phyloP scores from a whole-genome alignment of 2,329 filamentous ascomycete genomes.

The Clarireedia sp. region DNA sequence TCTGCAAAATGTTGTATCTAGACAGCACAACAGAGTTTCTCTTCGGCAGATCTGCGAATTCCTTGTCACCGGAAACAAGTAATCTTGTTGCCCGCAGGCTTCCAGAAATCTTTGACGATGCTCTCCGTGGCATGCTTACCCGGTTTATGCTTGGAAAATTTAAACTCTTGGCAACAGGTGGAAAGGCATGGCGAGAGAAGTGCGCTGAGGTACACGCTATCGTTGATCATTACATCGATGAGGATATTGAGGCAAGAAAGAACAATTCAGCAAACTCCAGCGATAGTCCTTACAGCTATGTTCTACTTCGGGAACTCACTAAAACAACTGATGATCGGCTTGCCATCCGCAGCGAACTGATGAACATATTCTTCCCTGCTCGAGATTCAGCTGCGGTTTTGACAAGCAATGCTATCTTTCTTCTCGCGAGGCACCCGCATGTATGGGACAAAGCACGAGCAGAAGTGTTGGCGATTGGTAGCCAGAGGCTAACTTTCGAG shows the following conservation, averaged over 20 bases:
- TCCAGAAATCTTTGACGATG: slow-evolving; percentile 4
- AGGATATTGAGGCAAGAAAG: background rate
- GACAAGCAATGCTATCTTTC: slow-evolving; percentile 27
- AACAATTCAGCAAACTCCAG: background rate
- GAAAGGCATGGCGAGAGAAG: slow-evolving; percentile 1
- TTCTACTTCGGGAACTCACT: slow-evolving; percentile 42
- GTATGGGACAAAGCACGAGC: slow-evolving; percentile 26
- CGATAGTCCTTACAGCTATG: slow-evolving; percentile 20
- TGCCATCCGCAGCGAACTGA: slow-evolving; percentile 28
- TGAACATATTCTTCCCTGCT: slow-evolving; percentile 32
- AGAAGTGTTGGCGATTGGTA: slow-evolving; percentile 26
- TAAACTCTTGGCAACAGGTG: background rate
- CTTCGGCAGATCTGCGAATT: background rate
- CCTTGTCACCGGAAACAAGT: background rate
- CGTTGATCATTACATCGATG: slow-evolving; percentile 6
- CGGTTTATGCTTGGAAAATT: slow-evolving; percentile 6
- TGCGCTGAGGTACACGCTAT: slow-evolving; percentile 7
- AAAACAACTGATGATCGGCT: slow-evolving; percentile 35
- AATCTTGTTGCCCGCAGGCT: background rate
- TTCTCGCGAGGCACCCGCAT: slow-evolving; percentile 20
- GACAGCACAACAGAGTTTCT: background rate
- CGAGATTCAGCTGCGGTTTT: slow-evolving; percentile 34
- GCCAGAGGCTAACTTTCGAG: slow-evolving; percentile 35
- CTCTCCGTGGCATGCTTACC: slow-evolving; percentile 1
- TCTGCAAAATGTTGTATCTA: slow-evolving; percentile 45